Base-by-base conservation (phyloP, 495 filamentous ascomycete genomes). In the Parathielavia hyrcaniae region DNA sequence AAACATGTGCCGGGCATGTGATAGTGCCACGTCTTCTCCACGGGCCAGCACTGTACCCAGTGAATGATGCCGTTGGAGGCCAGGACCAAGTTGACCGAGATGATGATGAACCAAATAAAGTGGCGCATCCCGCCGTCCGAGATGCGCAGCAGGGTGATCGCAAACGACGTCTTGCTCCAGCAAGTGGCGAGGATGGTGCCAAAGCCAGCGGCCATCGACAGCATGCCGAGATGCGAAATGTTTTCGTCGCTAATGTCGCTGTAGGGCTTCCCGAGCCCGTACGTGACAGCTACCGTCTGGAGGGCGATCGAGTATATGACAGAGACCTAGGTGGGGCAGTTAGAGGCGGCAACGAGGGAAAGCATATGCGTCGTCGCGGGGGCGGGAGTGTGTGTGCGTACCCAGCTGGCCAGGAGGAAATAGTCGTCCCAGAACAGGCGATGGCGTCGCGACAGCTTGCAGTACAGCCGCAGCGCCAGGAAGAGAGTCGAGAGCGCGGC, bases 1-100 rank as follows among this genome's bases (percentile, higher is more conserved):
- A 44, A 32, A 16, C 53, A 55, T 3, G 53, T 35, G 20, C 53
- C 53, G 41, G 35, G 23, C 12, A 55, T 35, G 10, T 44, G 5
- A 7, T 8, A 36, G 32, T 36, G 7, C 53, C 53, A 55, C 0
- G 23, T 16, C 41, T 47, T 55, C 34, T 11, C 48, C 0, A 50
- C 48, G n/a, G 48, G 59, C 0, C 39, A 55, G 30, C 67, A 69
- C 17, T 55, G 46, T 1, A 58, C 38, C 67, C 67, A 71, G 2
- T 35, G 48, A 0, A 69, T 49, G 16, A 26, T 26, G 26, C 22
- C 46, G 22, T 26, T 32, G 14, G 22, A 26, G 14, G 26, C 46
- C 1, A 49, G 23, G 8, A 49, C 46, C 16, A 71, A 14, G 32
- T 66, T 69, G 58, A 67, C 62, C 6, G 59, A 51, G 17, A 71